phyloP scores from a whole-genome alignment of 768 basidiomycete genomes.

The Holtermannia corniformis region DNA sequence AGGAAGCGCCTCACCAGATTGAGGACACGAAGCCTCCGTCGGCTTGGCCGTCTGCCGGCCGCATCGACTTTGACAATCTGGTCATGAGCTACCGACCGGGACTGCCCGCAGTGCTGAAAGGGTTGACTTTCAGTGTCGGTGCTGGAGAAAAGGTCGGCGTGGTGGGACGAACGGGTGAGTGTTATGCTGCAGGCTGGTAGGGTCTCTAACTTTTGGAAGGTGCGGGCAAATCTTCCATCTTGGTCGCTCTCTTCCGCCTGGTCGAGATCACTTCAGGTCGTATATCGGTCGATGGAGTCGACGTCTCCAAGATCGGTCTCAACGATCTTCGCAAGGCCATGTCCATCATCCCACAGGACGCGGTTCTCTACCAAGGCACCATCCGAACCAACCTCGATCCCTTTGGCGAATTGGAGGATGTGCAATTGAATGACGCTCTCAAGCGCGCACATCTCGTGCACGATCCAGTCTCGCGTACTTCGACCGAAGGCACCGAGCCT shows the following conservation, averaged over 20 bases:
- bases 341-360: slow-evolving; percentile 67
- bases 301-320: slow-evolving; percentile 72
- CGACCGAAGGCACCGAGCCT: background rate
- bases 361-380: slow-evolving; percentile 41
- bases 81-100: slow-evolving; percentile 76
- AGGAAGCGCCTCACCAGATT: slow-evolving; percentile 64
- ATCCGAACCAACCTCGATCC: slow-evolving; percentile 83
- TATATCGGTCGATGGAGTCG: slow-evolving; percentile 71
- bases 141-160: slow-evolving; percentile 87
- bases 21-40: slow-evolving; percentile 53
- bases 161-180: slow-evolving; percentile 61
- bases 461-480: background rate
- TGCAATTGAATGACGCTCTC: slow-evolving; percentile 77
- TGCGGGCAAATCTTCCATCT: slow-evolving; percentile 80
- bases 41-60: slow-evolving; percentile 67
- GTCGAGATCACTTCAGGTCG: slow-evolving; percentile 68
- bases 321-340: slow-evolving; percentile 48
- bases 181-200: slow-evolving; percentile 23
- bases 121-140: slow-evolving; percentile 58
- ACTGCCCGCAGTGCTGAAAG: slow-evolving; percentile 79
- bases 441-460: slow-evolving; percentile 72
- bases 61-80: slow-evolving; percentile 64
- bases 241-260: slow-evolving; percentile 76
- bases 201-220: slow-evolving; percentile 49
- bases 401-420: slow-evolving; percentile 70